Base-by-base conservation (phyloP, 306 rosid species). In the Betula pendula region DNA sequence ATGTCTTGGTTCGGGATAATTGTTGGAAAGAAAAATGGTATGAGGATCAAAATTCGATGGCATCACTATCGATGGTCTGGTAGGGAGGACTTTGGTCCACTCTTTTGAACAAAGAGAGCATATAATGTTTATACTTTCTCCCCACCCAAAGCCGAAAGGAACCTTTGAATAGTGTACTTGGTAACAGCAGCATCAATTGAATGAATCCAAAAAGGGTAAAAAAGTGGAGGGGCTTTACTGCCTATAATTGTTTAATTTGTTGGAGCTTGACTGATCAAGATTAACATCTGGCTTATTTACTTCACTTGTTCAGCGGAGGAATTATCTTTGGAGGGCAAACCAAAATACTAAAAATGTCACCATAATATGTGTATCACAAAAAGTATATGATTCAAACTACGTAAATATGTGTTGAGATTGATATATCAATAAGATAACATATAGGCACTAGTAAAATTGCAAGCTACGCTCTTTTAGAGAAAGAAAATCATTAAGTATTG, bases 111-210 rank as follows among this genome's bases (percentile, higher is more conserved):
- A 65, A 67, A 72, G 66, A 35, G 52, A 33, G 73, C 24, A 53
- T 33, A 17, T 9, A 20, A 43, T 5, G 20, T 49, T 20, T 72
- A 58, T 48, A 55, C 79, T 83, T 79, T 80, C 79, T 35, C 81
- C 74, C 70, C 5, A 48, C 83, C 86, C 75, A 63, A 79, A 71
- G 75, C 81, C 80, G 3, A 78, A 74, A 74, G 72, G 47, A 19
- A 19, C 71, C 49, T 70, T 35, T 47, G 75, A 70, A 53, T 27
- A 63, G 77, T 75, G 43, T 53, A 49, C 40, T 33, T 70, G 27
- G 72, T 40, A 45, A 42, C 35, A 29, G 16, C 50, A 67, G 51
- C 72, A 40, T 53, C 27, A 63, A 70, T n/a, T 68, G 75, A 72
- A 1, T n/a, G n/a, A 66, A 1, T 6, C 72, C 20, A 20, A 27